These are phyloP conservation scores for Metroxylon sagu DNA, from an alignment of 176 grass and related monocot species.

Conservation along the genomic window DNA sequence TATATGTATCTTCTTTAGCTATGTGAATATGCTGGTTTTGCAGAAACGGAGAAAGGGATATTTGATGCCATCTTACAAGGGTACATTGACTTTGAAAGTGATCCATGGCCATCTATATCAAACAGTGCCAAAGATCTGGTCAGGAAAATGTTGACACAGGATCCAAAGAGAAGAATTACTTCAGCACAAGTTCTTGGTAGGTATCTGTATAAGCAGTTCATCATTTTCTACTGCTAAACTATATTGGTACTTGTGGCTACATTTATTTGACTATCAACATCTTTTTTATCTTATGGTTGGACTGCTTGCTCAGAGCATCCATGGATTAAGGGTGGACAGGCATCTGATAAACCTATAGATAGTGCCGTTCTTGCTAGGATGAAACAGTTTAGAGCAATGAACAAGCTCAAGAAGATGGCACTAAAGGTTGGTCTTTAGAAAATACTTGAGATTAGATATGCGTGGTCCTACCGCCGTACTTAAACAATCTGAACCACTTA, in stretches of 20 bases:
- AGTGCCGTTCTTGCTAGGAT: slow-evolving; percentile 98
- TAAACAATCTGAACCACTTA: slow-evolving; percentile 8
- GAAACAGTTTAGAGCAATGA: slow-evolving; percentile 99
- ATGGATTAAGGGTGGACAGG: slow-evolving; percentile 73
- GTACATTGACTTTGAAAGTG: slow-evolving; percentile 85
- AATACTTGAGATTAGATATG: no score
- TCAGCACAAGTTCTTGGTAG: slow-evolving; percentile 88
- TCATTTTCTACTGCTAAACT: neutral
- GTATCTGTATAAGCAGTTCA: slow-evolving; percentile 9
- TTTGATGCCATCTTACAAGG: slow-evolving; percentile 75
- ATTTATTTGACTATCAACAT: slow-evolving; percentile 12
- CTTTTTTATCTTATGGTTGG: slow-evolving; percentile 3
- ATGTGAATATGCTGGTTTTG: slow-evolving; percentile 9
- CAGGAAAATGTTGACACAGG: slow-evolving; percentile 79
- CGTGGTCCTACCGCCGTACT: neutral
- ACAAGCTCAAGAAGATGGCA: slow-evolving; percentile 99
- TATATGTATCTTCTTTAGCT: no score
- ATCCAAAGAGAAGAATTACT: slow-evolving; percentile 93
- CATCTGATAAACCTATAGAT: slow-evolving; percentile 94
- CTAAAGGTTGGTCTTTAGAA: slow-evolving; percentile 54
- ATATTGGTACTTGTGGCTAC: neutral
- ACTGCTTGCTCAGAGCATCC: slow-evolving; percentile 66
- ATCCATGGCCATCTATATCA: slow-evolving; percentile 88
- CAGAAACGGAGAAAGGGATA: slow-evolving; percentile 97
- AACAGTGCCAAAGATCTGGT: slow-evolving; percentile 83